These are phyloP conservation scores for Schizothecium vesticola DNA, from an alignment of 495 filamentous ascomycete genomes.

Conservation along the genomic window DNA sequence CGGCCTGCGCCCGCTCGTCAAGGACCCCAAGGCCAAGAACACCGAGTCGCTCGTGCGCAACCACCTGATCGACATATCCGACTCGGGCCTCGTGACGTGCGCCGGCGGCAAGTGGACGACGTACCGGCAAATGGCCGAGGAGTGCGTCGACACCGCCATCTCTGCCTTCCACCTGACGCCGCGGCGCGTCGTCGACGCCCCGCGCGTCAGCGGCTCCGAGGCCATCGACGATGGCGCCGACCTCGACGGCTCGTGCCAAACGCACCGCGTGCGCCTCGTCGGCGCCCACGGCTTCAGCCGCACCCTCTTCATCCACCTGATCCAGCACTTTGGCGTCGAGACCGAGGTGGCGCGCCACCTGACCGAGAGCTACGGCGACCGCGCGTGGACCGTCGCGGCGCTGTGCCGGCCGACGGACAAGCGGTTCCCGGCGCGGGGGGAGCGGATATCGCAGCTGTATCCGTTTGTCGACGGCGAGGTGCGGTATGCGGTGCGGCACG, in stretches of 20 bases:
- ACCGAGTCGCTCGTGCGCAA: slow-evolving; percentile 94
- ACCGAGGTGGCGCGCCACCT: slow-evolving; percentile 93
- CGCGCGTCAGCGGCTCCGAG: slow-evolving; percentile 74
- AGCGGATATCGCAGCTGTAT: slow-evolving; percentile 75
- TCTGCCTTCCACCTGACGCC: slow-evolving; percentile 67
- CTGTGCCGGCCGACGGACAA: slow-evolving; percentile 73
- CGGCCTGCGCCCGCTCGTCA: slow-evolving; percentile 87
- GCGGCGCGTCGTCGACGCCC: slow-evolving; percentile 52
- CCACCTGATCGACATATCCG: slow-evolving; percentile 83
- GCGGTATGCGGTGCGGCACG: slow-evolving; percentile 80
- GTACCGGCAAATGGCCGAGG: slow-evolving; percentile 98
- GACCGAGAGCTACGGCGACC: slow-evolving; percentile 84
- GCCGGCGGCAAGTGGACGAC: slow-evolving; percentile 99
- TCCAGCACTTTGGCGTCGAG: slow-evolving; percentile 94
- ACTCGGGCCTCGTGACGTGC: slow-evolving; percentile 83
- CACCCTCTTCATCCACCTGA: slow-evolving; percentile 96
- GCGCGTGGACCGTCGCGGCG: slow-evolving; percentile 91
- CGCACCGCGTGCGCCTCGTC: slow-evolving; percentile 81
- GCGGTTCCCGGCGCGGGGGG: slow-evolving; percentile 83
- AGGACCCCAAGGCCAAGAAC: slow-evolving; percentile 88
- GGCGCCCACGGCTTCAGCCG: slow-evolving; percentile 93
- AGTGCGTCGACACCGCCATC: slow-evolving; percentile 89
- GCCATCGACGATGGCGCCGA: slow-evolving; percentile 65
- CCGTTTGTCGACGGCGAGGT: slow-evolving; percentile 97
- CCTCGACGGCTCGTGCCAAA: slow-evolving; percentile 84